Evolutionary conservation across 2,329 filamentous ascomycete genomes (phyloP).

Genomic region (Fusarium sp.): DNA sequence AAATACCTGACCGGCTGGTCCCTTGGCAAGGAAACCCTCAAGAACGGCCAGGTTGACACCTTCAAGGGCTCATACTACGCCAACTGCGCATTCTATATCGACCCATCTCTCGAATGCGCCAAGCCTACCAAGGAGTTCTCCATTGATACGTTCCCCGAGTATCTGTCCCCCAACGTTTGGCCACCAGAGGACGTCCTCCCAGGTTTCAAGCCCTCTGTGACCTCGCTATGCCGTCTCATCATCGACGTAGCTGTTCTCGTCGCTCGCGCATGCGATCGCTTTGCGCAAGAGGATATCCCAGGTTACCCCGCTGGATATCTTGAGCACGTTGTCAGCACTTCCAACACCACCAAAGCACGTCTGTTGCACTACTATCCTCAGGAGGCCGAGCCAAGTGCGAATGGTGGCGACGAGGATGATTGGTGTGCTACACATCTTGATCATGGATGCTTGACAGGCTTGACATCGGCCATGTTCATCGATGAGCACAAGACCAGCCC

Average conservation of each 20-base stretch:
- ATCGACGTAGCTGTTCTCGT: conserved; percentile 92
- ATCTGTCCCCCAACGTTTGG: conserved; percentile 92
- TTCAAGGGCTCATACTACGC: conserved; percentile 88
- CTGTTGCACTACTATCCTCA: conserved; percentile 93
- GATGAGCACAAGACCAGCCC: conserved; percentile 72
- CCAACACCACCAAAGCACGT: conserved; percentile 89
- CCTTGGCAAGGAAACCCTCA: conserved; percentile 83
- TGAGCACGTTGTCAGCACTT: conserved; percentile 86
- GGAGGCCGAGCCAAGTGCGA: conserved; percentile 54
- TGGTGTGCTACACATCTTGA: conserved; percentile 95
- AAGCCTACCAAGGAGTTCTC: conserved; percentile 69
- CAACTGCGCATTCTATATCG: conserved; percentile 83
- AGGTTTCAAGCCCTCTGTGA: conserved; percentile 78
- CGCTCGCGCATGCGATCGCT: conserved; percentile 88
- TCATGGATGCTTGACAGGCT: conserved; percentile 91
- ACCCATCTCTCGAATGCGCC: conserved; percentile 71
- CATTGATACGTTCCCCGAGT: conserved; percentile 80
- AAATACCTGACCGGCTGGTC: conserved; percentile 82
- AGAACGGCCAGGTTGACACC: conserved; percentile 81
- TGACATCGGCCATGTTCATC: conserved; percentile 96
- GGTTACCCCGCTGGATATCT: conserved; percentile 84
- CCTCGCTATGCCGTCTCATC: conserved; percentile 82
- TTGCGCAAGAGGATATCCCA: conserved; percentile 81
- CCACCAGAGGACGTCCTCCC: conserved; percentile 76
- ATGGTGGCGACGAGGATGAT: conserved; percentile 75